phyloP scores from a whole-genome alignment of 257 asterid genomes.

The Cinchona pubescens region DNA sequence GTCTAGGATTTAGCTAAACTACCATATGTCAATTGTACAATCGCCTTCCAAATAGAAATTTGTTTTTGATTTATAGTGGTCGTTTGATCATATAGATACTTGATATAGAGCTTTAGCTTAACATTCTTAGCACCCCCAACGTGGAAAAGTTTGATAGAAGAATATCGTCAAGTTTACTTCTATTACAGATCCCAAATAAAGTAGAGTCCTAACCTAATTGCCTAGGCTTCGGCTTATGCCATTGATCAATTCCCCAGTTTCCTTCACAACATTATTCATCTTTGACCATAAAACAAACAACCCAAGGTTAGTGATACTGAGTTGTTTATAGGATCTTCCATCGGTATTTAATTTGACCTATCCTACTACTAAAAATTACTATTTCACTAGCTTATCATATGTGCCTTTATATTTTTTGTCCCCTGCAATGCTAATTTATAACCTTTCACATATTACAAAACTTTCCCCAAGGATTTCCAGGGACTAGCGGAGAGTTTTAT shows the following conservation, averaged over 20 bases:
- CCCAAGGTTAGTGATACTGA: neutral
- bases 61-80: neutral
- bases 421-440: neutral
- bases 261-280: neutral
- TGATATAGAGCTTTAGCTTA: neutral
- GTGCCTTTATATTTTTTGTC: neutral
- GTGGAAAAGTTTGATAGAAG: neutral
- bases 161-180: neutral
- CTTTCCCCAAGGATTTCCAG: neutral
- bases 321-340: neutral
- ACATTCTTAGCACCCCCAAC: neutral
- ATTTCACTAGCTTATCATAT: neutral
- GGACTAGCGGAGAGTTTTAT: neutral
- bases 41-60: neutral
- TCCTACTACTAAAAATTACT: neutral
- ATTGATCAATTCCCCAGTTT: neutral
- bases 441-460: neutral
- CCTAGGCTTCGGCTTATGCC: neutral
- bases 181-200: neutral
- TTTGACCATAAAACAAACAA: neutral
- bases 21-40: neutral
- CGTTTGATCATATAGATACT: neutral
- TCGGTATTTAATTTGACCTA: neutral
- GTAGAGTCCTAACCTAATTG: neutral
- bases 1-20: neutral